phyloP scores from a whole-genome alignment of 352 stramenopile genomes.

The Globisporangium cylindrosporum region DNA sequence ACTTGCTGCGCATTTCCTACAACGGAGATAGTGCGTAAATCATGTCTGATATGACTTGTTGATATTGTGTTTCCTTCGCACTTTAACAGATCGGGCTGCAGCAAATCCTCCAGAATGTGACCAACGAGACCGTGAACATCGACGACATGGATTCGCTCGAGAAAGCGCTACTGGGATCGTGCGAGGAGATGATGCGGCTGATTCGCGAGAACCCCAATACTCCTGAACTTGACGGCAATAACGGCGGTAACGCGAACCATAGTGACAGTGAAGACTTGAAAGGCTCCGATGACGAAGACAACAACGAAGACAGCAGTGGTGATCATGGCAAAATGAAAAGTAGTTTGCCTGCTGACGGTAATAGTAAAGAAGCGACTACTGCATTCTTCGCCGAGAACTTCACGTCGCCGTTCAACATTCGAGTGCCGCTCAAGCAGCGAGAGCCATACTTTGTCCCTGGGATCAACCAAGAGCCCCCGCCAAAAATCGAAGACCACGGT shows the following conservation, averaged over 20 bases:
- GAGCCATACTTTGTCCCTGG: constrained; percentile 62
- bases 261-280: constrained; percentile 2
- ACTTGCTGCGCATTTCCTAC: no score
- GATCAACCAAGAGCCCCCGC: constrained; percentile 23
- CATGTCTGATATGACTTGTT: background rate
- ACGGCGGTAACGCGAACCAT: background rate
- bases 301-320: constrained; percentile 4
- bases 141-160: constrained; percentile 65
- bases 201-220: constrained; percentile 30
- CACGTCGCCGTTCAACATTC: constrained; percentile 77
- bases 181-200: constrained; percentile 75
- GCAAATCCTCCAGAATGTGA: constrained; percentile 78
- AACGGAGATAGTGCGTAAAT: no score
- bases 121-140: constrained; percentile 62
- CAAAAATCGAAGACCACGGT: constrained; percentile 35
- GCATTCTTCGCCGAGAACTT: constrained; percentile 48
- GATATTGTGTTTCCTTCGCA: background rate
- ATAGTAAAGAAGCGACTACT: constrained; percentile 16
- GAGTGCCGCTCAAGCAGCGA: constrained; percentile 54
- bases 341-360: background rate
- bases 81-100: constrained; percentile 64
- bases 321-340: constrained; percentile 8
- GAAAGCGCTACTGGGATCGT: constrained; percentile 49
- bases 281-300: constrained; percentile 12
- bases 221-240: background rate